A percentile compares a stretch with the other conserved stretches of the same genome.
Conservation (phyloP, 1,284 basidiomycete species). For the Chiua sp. region DNA sequence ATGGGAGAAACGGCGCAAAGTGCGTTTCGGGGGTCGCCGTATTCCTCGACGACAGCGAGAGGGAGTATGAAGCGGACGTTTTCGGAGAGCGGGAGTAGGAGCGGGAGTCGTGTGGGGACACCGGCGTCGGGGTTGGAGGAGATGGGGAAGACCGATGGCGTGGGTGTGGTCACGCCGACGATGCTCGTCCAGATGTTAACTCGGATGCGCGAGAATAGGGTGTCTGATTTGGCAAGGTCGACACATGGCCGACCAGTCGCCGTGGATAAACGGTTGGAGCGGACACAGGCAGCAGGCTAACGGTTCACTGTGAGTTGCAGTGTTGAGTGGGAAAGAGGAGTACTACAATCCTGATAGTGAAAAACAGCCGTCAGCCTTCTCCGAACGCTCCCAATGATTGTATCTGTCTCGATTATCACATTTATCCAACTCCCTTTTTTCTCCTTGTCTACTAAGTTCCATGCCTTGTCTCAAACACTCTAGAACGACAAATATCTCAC, state of each 20-base stretch:
- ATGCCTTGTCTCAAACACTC: no score
- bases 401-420: no score
- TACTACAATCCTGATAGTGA: neutral
- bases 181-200: conserved; percentile 60
- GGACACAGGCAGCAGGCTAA: conserved; percentile 64
- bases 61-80: conserved; percentile 26
- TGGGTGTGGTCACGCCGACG: conserved; percentile 52
- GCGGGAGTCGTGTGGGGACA: conserved; percentile 26
- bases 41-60: conserved; percentile 18
- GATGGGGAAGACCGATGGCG: conserved; percentile 12
- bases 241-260: conserved; percentile 52
- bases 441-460: no score
- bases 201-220: conserved; percentile 71
- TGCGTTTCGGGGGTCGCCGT: conserved; percentile 22
- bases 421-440: no score
- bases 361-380: neutral
- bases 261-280: conserved; percentile 72
- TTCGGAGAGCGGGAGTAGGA: conserved; percentile 30
- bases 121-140: conserved; percentile 25
- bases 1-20: conserved; percentile 35
- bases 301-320: no score
- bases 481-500: no score
- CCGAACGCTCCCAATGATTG: no score
- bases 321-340: neutral
- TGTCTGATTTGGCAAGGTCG: conserved; percentile 65